A percentile compares a stretch with the other conserved stretches of the same genome.
Conservation (phyloP, 2,329 filamentous ascomycete species). For the Fusarium nematophilum region DNA sequence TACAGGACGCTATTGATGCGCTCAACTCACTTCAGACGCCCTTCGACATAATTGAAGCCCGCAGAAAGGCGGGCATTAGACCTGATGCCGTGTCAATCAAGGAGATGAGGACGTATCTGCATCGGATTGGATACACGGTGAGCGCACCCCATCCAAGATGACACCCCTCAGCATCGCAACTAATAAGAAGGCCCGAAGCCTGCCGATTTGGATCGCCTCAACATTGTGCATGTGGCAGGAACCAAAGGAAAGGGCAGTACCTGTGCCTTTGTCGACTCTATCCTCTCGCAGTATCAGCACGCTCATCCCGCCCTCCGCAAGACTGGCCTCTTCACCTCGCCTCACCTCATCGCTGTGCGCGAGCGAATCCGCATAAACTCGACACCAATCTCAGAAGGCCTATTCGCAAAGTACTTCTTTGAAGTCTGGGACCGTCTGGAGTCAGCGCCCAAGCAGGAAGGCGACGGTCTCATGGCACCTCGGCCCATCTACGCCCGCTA, state of each 20-base stretch:
- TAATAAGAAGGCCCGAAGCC: slow-evolving; percentile 41
- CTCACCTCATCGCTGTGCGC: slow-evolving; percentile 74
- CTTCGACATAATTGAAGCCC: slow-evolving; percentile 81
- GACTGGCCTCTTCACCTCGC: slow-evolving; percentile 75
- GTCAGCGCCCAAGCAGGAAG: slow-evolving; percentile 46
- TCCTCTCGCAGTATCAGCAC: slow-evolving; percentile 65
- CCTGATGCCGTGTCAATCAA: slow-evolving; percentile 77
- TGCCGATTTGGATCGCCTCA: slow-evolving; percentile 67
- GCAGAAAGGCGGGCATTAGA: slow-evolving; percentile 77
- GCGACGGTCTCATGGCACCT: slow-evolving; percentile 50
- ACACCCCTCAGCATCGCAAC: not conserved
- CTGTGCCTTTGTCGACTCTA: slow-evolving; percentile 74
- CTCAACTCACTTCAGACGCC: slow-evolving; percentile 94
- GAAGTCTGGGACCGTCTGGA: slow-evolving; percentile 72
- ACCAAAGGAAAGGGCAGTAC: slow-evolving; percentile 84
- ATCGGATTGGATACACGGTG: slow-evolving; percentile 79
- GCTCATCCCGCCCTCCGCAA: slow-evolving; percentile 51
- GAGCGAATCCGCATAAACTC: slow-evolving; percentile 75
- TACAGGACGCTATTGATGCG: slow-evolving; percentile 83
- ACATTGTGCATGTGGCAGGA: slow-evolving; percentile 76
- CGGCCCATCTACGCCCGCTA: slow-evolving; percentile 70
- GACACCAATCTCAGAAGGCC: slow-evolving; percentile 64
- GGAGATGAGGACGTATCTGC: slow-evolving; percentile 84
- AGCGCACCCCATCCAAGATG: slow-evolving; percentile 10
- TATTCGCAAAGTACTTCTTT: slow-evolving; percentile 75